These are phyloP conservation scores for Cryptococcus sp. DNA, from an alignment of 1,284 basidiomycete genomes.

Conservation along the genomic window DNA sequence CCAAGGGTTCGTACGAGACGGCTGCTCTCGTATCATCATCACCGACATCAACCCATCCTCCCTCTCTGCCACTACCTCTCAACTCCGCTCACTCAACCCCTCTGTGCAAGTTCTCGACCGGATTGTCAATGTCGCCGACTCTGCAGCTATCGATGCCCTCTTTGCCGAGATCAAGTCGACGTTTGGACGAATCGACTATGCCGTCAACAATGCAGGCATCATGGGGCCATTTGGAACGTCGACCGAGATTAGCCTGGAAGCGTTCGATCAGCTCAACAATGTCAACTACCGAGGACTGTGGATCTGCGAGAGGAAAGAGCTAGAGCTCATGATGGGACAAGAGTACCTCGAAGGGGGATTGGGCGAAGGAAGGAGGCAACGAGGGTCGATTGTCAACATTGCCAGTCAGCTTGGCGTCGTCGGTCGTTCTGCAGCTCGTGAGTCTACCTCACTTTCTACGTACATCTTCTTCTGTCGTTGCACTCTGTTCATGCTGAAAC, in stretches of 20 bases:
- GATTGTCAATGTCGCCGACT: constrained; percentile 15
- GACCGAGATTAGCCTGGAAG: constrained; percentile 9
- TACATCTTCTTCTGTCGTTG: too few species aligned
- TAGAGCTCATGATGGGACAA: constrained; percentile 23
- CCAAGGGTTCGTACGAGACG: constrained; percentile 17
- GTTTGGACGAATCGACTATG: constrained; percentile 35
- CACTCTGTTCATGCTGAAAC: neutral
- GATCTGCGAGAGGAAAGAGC: constrained; percentile 20
- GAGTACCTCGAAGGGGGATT: constrained; percentile 5
- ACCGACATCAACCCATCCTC: constrained; percentile 20
- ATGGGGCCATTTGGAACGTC: constrained; percentile 12
- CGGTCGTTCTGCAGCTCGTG: constrained; percentile 18
- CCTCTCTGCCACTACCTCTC: constrained; percentile 8
- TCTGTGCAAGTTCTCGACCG: constrained; percentile 6
- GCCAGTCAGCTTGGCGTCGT: constrained; percentile 8
- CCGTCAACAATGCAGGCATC: constrained; percentile 32
- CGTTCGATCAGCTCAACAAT: constrained; percentile 25
- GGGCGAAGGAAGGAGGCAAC: constrained; percentile 11
- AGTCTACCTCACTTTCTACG: constrained; percentile 4
- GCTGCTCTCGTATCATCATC: constrained; percentile 14
- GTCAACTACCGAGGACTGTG: constrained; percentile 29
- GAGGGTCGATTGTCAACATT: constrained; percentile 2
- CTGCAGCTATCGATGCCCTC: constrained; percentile 13
- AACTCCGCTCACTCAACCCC: constrained; percentile 3
- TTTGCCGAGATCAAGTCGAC: constrained; percentile 10